Percentiles rank a stretch among this genome's conserved stretches.
Evolutionary conservation across 2,329 filamentous ascomycete species (phyloP).

Genomic region (Ophiocordyceps camponoti-saundersi): DNA sequence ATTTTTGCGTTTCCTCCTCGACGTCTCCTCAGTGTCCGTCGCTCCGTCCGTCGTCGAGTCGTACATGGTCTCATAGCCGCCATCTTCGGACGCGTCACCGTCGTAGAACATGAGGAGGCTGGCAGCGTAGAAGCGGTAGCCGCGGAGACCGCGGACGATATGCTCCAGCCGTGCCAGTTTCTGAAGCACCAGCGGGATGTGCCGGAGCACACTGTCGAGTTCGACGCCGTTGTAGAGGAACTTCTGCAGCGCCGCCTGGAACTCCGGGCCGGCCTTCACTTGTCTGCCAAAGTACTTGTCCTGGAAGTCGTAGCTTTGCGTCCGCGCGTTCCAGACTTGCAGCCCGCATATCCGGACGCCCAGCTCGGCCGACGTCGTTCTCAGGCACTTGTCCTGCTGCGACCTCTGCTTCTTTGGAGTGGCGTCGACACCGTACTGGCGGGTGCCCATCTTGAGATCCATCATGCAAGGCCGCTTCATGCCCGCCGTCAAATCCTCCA

Average conservation of each 20-base stretch:
- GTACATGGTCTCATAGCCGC: conserved; percentile 31
- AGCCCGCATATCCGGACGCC: conserved; percentile 90
- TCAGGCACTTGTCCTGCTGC: conserved; percentile 81
- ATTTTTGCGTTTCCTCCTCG: conserved; percentile 28
- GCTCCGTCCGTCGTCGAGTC: conserved; percentile 42
- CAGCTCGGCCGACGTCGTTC: conserved; percentile 78
- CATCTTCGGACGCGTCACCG: conserved; percentile 44
- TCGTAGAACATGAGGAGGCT: conserved; percentile 94
- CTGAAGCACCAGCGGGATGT: conserved; percentile 73
- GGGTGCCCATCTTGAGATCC: conserved; percentile 96
- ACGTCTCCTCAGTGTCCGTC: conserved; percentile 39
- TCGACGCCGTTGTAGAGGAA: conserved; percentile 87
- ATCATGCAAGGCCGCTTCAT: conserved; percentile 96
- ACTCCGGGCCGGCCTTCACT: conserved; percentile 73
- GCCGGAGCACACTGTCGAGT: conserved; percentile 60
- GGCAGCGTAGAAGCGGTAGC: conserved; percentile 90
- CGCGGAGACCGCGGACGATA: conserved; percentile 62
- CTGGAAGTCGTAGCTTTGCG: conserved; percentile 78
- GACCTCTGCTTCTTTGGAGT: conserved; percentile 83
- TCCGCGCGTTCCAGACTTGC: conserved; percentile 83
- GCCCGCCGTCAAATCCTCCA: conserved; percentile 89
- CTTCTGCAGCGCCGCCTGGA: conserved; percentile 70
- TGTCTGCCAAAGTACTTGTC: conserved; percentile 95
- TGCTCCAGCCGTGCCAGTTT: conserved; percentile 71
- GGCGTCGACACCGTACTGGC: conserved; percentile 90